These are phyloP conservation scores for Phytophthora citricola DNA, from an alignment of 352 stramenopile species.

Conservation along the genomic window DNA sequence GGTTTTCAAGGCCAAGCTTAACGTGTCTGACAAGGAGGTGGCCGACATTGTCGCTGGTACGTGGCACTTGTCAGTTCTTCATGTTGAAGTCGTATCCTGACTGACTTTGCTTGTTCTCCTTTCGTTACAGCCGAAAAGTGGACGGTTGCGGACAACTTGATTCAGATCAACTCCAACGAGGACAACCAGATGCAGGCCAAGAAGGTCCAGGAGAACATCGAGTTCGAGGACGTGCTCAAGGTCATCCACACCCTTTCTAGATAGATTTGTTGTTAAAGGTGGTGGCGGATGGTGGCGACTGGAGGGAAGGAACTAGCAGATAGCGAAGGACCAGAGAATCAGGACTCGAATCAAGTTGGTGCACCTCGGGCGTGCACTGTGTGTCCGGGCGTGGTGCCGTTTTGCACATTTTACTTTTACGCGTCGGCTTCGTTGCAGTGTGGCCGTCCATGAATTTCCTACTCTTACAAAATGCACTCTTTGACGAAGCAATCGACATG, in stretches of 20 bases:
- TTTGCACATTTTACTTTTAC: constrained; percentile 23
- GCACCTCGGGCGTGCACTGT: constrained; percentile 6
- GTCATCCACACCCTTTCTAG: constrained; percentile 87
- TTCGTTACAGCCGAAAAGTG: constrained; percentile 68
- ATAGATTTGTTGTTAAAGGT: constrained; percentile 70
- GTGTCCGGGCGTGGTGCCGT: constrained; percentile 22
- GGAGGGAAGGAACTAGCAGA: constrained; percentile 20
- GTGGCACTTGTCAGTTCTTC: constrained; percentile 9
- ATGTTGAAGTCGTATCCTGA: constrained; percentile 24
- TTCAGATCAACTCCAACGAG: constrained; percentile 73
- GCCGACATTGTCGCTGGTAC: constrained; percentile 57
- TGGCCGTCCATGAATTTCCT: too few species aligned
- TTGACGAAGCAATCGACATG: constrained; percentile 5
- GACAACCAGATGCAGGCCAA: constrained; percentile 90
- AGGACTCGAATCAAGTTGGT: constrained; percentile 31
- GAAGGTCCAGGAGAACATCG: constrained; percentile 89
- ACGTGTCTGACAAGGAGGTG: constrained; percentile 75
- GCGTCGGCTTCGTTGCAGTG: too few species aligned
- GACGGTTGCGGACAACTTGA: constrained; percentile 59
- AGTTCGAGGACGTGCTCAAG: constrained; percentile 88
- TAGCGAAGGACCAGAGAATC: constrained; percentile 29
- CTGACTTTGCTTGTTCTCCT: constrained; percentile 10
- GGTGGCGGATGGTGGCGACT: constrained; percentile 17
- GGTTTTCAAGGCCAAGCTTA: constrained; percentile 73
- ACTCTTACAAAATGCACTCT: background rate